These are phyloP conservation scores for Sporothrix pallida DNA, from an alignment of 2,329 filamentous ascomycete species.

Conservation along the genomic window DNA sequence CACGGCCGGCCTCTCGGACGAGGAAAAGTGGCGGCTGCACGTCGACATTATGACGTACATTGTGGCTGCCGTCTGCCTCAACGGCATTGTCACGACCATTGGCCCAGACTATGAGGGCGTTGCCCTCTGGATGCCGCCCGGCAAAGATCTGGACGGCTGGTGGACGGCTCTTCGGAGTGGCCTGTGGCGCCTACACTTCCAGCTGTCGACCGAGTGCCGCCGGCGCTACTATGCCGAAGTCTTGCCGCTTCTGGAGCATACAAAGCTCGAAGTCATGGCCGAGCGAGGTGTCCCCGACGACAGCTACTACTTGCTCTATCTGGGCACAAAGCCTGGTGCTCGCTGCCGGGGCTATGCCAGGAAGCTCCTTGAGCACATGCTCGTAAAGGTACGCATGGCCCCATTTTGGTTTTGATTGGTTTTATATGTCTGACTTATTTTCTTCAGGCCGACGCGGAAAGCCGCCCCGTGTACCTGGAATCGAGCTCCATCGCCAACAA, in stretches of 20 bases:
- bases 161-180: slow-evolving; percentile 74
- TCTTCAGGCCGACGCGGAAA: slow-evolving; percentile 68
- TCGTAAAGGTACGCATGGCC: slow-evolving; percentile 56
- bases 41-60: slow-evolving; percentile 78
- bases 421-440: not conserved
- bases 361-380: slow-evolving; percentile 73
- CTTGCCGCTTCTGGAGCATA: slow-evolving; percentile 73
- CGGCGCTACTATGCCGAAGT: slow-evolving; percentile 79
- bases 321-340: slow-evolving; percentile 74
- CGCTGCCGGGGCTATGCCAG: slow-evolving; percentile 75
- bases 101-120: slow-evolving; percentile 79
- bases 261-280: slow-evolving; percentile 72
- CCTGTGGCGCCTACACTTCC: slow-evolving; percentile 77
- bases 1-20: slow-evolving; percentile 60
- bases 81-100: slow-evolving; percentile 74
- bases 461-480: slow-evolving; percentile 76
- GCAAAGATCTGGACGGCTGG: slow-evolving; percentile 74
- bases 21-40: slow-evolving; percentile 77
- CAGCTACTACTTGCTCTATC: slow-evolving; percentile 82
- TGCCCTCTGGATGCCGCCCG: slow-evolving; percentile 80
- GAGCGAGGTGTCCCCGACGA: slow-evolving; percentile 48
- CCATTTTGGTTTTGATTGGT: slow-evolving; percentile 35
- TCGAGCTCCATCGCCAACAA: slow-evolving; percentile 73
- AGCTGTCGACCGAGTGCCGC: slow-evolving; percentile 73
- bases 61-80: slow-evolving; percentile 74